Conservation (phyloP, 306 rosid species). For the Dryas drummondii region DNA sequence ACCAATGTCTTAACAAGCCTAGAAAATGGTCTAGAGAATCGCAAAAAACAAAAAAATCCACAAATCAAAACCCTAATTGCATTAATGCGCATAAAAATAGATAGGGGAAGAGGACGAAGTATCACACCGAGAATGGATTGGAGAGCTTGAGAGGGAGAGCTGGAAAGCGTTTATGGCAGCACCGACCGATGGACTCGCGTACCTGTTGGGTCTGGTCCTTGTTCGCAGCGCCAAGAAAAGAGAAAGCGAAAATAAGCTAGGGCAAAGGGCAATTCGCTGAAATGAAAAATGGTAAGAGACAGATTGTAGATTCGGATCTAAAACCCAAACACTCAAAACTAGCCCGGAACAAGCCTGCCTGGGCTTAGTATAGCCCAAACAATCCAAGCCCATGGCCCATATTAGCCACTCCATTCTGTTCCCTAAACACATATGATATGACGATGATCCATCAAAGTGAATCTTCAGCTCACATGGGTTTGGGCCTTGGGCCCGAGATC, state of each 20-base stretch:
- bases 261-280: neutral
- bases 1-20: neutral
- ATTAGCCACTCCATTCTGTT: too few species aligned
- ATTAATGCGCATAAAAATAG: neutral
- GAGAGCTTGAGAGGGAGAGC: neutral
- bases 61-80: neutral
- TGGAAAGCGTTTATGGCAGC: neutral
- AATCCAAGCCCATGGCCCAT: too few species aligned
- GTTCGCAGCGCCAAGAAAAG: neutral
- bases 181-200: neutral
- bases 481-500: neutral
- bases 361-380: too few species aligned
- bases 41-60: neutral
- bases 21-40: neutral
- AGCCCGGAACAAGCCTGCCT: too few species aligned
- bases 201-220: neutral
- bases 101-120: slow-evolving; percentile 4
- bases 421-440: too few species aligned
- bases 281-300: neutral
- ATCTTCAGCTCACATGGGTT: neutral
- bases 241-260: neutral
- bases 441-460: too few species aligned
- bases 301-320: too few species aligned
- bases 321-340: too few species aligned
- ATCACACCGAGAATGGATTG: slow-evolving; percentile 1